A percentile compares a stretch with the other conserved stretches of the same genome.
phyloP scores from a whole-genome alignment of 805 yeast species.

The Pachysolen tannophilus region DNA sequence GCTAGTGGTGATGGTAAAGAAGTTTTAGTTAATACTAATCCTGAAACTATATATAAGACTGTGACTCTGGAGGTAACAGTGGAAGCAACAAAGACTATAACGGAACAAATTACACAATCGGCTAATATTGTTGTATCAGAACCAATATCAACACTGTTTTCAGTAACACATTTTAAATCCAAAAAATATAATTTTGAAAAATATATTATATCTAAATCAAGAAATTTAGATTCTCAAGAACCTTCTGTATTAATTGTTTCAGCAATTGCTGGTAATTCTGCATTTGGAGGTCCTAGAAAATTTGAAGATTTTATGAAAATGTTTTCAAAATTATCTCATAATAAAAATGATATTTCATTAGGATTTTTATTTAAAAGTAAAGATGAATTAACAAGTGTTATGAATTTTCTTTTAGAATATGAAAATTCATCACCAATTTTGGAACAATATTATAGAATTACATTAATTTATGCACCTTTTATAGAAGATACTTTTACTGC shows the following conservation, averaged over 20 bases:
- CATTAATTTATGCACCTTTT: constrained; percentile 15
- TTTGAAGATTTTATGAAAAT: neutral
- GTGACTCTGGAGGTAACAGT: too few relatives aligned
- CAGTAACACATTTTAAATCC: too few relatives aligned
- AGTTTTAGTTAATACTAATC: too few relatives aligned
- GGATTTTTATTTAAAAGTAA: neutral
- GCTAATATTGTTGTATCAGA: too few relatives aligned
- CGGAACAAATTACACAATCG: too few relatives aligned
- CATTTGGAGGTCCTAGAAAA: neutral
- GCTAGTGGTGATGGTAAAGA: too few relatives aligned
- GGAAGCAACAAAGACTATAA: too few relatives aligned
- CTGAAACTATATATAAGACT: too few relatives aligned
- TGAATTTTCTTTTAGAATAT: neutral
- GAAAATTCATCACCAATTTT: neutral
- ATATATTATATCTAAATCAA: too few relatives aligned
- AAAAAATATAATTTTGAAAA: too few relatives aligned
- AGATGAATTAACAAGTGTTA: neutral
- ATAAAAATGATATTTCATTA: neutral
- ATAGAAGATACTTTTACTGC: constrained; percentile 12
- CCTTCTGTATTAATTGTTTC: neutral
- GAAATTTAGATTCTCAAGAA: too few relatives aligned
- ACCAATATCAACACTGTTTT: too few relatives aligned
- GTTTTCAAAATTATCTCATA: neutral
- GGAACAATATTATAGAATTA: neutral
- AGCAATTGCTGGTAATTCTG: neutral